Evolutionary conservation across 306 rosid genomes (phyloP).

Genomic region (Vigna reflexopilosa): DNA sequence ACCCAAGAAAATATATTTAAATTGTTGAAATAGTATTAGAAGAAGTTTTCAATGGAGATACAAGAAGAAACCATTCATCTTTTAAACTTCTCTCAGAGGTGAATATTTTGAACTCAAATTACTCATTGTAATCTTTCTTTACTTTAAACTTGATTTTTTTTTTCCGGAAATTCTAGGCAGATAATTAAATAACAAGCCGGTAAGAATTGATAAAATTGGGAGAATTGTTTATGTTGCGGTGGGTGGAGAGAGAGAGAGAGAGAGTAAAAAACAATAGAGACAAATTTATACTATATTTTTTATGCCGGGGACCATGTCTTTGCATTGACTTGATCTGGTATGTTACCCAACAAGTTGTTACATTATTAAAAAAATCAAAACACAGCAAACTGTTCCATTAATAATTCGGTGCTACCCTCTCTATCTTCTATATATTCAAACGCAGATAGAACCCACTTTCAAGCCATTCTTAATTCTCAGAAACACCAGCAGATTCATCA

Average conservation of each 20-base stretch:
- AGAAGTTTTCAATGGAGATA: no score
- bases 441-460: neutral
- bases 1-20: no score
- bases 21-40: no score
- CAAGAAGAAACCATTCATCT: no score
- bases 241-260: neutral
- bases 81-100: no score
- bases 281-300: neutral
- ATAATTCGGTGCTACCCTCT: neutral
- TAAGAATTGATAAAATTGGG: no score
- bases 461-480: neutral
- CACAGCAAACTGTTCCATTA: neutral
- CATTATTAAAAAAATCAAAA: neutral
- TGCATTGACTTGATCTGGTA: conserved; percentile 4
- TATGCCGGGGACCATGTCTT: neutral
- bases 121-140: no score
- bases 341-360: conserved; percentile 13
- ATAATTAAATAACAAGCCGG: no score
- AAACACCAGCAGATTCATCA: neutral
- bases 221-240: neutral
- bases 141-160: no score
- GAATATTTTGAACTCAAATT: no score
- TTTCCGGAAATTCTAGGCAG: no score
- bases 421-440: conserved; percentile 33
- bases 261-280: neutral